Percentiles rank a stretch among this genome's conserved stretches.
phyloP scores from a whole-genome alignment of 805 yeast genomes.

The Kluyveromyces wickerhamii region DNA sequence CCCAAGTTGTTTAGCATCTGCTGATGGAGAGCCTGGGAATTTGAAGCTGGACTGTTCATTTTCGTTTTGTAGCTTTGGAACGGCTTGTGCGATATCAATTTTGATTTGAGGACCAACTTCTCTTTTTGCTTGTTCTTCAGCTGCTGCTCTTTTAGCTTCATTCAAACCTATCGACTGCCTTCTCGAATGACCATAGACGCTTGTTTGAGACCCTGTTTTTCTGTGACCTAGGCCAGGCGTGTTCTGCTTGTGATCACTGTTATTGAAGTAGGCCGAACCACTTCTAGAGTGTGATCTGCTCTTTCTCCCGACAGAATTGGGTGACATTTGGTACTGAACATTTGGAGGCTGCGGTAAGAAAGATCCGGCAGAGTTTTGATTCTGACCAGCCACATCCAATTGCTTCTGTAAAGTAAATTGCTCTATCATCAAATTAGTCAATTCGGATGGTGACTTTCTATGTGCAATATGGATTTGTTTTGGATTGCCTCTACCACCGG shows the following conservation, averaged over 20 bases:
- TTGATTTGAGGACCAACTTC: slow-evolving; percentile 20
- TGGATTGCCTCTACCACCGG: slow-evolving; percentile 38
- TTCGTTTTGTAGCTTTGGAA: slow-evolving; percentile 7
- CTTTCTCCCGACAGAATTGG: slow-evolving; percentile 14
- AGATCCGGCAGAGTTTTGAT: slow-evolving; percentile 55
- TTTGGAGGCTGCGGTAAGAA: slow-evolving; percentile 24
- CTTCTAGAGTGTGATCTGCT: slow-evolving; percentile 32
- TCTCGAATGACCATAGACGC: slow-evolving; percentile 67
- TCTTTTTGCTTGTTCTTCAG: slow-evolving; percentile 75
- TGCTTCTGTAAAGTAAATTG: slow-evolving; percentile 84
- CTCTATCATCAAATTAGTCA: slow-evolving; percentile 88
- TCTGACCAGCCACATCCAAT: slow-evolving; percentile 78
- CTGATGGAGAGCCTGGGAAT: slow-evolving; percentile 29
- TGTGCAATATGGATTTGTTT: slow-evolving; percentile 88
- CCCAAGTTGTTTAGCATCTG: slow-evolving; percentile 9
- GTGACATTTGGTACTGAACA: slow-evolving; percentile 20
- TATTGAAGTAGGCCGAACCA: slow-evolving; percentile 27
- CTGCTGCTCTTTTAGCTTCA: slow-evolving; percentile 97
- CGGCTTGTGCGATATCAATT: slow-evolving; percentile 13
- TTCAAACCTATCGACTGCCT: slow-evolving; percentile 87
- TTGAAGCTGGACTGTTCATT: slow-evolving; percentile 19
- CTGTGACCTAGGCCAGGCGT: slow-evolving; percentile 32
- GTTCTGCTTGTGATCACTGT: slow-evolving; percentile 10
- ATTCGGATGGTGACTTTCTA: slow-evolving; percentile 89
- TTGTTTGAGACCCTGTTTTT: slow-evolving; percentile 40